Percentiles rank a stretch among this genome's conserved stretches.
These are phyloP conservation scores for Populus pruinosa DNA, from an alignment of 345 rosid species.

Conservation along the genomic window DNA sequence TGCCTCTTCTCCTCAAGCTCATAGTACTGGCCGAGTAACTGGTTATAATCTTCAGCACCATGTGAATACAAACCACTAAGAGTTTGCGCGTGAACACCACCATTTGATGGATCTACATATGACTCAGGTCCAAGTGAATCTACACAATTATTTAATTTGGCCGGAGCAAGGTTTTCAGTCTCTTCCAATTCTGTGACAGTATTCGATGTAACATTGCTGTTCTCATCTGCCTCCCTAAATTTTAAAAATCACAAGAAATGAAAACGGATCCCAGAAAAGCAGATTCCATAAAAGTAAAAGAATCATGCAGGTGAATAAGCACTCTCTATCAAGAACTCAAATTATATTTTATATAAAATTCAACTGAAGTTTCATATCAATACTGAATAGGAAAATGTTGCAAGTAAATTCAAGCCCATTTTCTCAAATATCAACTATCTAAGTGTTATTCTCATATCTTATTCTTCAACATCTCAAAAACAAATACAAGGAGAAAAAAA, in stretches of 20 bases:
- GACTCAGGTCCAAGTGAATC: constrained; percentile 17
- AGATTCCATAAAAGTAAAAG: not conserved
- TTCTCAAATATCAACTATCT: not conserved
- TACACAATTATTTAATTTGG: constrained; percentile 19
- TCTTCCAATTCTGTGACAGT: constrained; percentile 11
- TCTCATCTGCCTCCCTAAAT: constrained; percentile 27
- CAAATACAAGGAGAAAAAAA: too few species aligned
- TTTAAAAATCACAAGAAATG: constrained; percentile 6
- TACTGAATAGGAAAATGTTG: not conserved
- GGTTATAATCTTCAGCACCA: constrained; percentile 40
- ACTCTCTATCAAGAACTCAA: not conserved
- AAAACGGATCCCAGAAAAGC: not conserved
- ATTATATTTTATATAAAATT: too few species aligned
- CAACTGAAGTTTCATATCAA: not conserved
- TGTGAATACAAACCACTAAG: constrained; percentile 17
- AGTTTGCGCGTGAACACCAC: constrained; percentile 9
- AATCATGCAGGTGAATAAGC: not conserved
- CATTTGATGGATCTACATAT: constrained; percentile 19
- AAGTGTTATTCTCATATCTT: not conserved
- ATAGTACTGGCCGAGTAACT: constrained; percentile 49
- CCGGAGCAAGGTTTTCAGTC: constrained; percentile 10
- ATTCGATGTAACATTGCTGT: constrained; percentile 5
- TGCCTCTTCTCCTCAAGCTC: constrained; percentile 62
- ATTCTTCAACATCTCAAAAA: not conserved
- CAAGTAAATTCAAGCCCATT: not conserved